A percentile compares a stretch with the other conserved stretches of the same genome.
These are phyloP conservation scores for Quercus phellos DNA, from an alignment of 331 rosid genomes.

Conservation along the genomic window DNA sequence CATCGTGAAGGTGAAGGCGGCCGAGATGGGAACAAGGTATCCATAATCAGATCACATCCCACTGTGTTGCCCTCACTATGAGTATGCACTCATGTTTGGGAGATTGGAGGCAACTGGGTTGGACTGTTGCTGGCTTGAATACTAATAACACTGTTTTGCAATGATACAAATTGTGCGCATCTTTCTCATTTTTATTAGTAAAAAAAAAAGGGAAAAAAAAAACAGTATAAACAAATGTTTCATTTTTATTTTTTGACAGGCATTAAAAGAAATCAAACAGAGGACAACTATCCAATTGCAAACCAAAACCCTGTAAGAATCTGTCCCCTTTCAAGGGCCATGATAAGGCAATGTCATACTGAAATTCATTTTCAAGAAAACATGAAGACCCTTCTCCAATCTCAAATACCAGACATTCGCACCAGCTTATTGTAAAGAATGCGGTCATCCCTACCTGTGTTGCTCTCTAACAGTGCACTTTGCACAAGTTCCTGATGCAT, in stretches of 20 bases:
- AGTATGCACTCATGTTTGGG: no score
- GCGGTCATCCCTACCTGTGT: slow-evolving; percentile 86
- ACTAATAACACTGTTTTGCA: no score
- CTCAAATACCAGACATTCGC: slow-evolving; percentile 54
- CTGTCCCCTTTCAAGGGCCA: background rate
- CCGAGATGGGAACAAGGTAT: no score
- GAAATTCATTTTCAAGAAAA: background rate
- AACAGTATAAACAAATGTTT: background rate
- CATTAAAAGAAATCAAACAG: background rate
- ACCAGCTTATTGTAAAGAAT: slow-evolving; percentile 84
- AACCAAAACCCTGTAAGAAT: background rate
- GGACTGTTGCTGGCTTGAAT: no score
- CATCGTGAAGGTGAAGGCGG: no score
- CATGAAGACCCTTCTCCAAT: slow-evolving; percentile 13
- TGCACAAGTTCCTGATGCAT: slow-evolving; percentile 86
- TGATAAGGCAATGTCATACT: background rate
- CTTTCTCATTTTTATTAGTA: background rate
- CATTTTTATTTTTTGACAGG: background rate
- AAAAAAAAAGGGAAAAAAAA: background rate
- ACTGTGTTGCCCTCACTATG: no score
- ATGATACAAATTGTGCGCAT: no score
- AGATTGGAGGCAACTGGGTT: no score
- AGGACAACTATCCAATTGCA: background rate
- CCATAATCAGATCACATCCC: no score
- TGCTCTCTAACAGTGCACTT: slow-evolving; percentile 93